Evolutionary conservation across 768 basidiomycete genomes (phyloP), one percentile per base, ranked within the genome.

Genomic region (Amanita exitialis): DNA sequence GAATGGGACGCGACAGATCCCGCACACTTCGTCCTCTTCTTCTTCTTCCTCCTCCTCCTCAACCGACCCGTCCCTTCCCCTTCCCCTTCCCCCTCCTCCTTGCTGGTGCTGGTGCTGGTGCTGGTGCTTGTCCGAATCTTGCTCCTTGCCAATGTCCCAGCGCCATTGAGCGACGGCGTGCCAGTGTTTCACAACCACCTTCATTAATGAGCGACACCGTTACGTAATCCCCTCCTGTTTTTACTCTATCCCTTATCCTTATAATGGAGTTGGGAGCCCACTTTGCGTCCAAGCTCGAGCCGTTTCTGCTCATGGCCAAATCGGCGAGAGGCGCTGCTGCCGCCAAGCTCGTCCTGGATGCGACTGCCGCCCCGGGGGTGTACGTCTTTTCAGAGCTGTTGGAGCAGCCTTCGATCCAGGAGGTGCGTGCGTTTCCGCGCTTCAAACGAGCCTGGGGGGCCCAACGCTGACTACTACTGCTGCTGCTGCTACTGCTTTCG

Each of bases 381-480:
- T 95, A 89, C 63, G 87, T 92, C 52, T 99, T 96, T 61, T 80
- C 83, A 0, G 94, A 98, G 64, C 69, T 99, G 47, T 70, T 97
- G 47, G 86, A 91, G 41, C 65, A 86, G 23, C 78, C 84, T 1
- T 89, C 83, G 59, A 85, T 98, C 34, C 82, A 87, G 62, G 87
- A 94, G 72, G 95, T 90, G 58, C 63, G 47, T n/a, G 21, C 42
- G 34, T n/a, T n/a, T n/a, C n/a, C n/a, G n/a, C n/a, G n/a, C n/a
- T n/a, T n/a, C n/a, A n/a, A n/a, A n/a, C n/a, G n/a, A n/a, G n/a
- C n/a, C n/a, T n/a, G n/a, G n/a, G n/a, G n/a, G n/a, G n/a, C n/a
- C n/a, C n/a, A n/a, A n/a, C n/a, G n/a, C n/a, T n/a, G n/a, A n/a
- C n/a, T n/a, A n/a, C n/a, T n/a, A n/a, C n/a, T n/a, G n/a, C n/a